phyloP scores from a whole-genome alignment of 2,329 filamentous ascomycete genomes.

The Westerdykella ornata region DNA sequence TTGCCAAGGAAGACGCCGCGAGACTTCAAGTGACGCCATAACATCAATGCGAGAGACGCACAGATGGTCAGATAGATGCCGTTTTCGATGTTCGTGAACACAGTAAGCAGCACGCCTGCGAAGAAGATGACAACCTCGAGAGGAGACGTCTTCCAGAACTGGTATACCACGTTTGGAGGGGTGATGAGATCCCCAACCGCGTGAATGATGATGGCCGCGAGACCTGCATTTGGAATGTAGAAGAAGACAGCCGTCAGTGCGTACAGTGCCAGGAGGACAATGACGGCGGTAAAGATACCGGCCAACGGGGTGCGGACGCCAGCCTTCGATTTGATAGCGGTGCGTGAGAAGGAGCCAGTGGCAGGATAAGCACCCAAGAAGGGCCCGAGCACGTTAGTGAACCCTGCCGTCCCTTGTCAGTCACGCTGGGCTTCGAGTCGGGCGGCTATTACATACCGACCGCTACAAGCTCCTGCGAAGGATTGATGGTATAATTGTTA shows the following conservation, averaged over 20 bases:
- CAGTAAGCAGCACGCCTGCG: slow-evolving; percentile 78
- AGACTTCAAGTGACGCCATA: slow-evolving; percentile 79
- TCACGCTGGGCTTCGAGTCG: background rate
- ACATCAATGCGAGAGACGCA: slow-evolving; percentile 67
- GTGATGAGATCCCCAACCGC: slow-evolving; percentile 91
- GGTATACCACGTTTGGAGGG: slow-evolving; percentile 81
- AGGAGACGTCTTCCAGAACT: slow-evolving; percentile 91
- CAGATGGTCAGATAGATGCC: slow-evolving; percentile 84
- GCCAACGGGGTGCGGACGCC: slow-evolving; percentile 88
- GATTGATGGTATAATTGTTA: slow-evolving; percentile 94
- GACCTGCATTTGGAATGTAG: slow-evolving; percentile 76
- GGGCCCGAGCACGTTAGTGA: slow-evolving; percentile 82
- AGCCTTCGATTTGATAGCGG: slow-evolving; percentile 94
- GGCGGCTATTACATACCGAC: slow-evolving; percentile 54
- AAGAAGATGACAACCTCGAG: slow-evolving; percentile 91
- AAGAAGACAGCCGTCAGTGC: slow-evolving; percentile 83
- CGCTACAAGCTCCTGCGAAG: slow-evolving; percentile 91
- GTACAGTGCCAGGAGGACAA: slow-evolving; percentile 87
- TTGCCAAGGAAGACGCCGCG: slow-evolving; percentile 69
- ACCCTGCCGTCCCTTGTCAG: background rate
- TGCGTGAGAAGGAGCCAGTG: slow-evolving; percentile 92
- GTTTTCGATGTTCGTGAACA: slow-evolving; percentile 84
- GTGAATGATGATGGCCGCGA: slow-evolving; percentile 90
- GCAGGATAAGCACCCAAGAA: slow-evolving; percentile 88
- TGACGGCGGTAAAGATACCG: slow-evolving; percentile 75